Evolutionary conservation across 371 early-diverging fungal species (phyloP), one percentile per base, ranked within the genome.

Genomic region (Mucor sp.): DNA sequence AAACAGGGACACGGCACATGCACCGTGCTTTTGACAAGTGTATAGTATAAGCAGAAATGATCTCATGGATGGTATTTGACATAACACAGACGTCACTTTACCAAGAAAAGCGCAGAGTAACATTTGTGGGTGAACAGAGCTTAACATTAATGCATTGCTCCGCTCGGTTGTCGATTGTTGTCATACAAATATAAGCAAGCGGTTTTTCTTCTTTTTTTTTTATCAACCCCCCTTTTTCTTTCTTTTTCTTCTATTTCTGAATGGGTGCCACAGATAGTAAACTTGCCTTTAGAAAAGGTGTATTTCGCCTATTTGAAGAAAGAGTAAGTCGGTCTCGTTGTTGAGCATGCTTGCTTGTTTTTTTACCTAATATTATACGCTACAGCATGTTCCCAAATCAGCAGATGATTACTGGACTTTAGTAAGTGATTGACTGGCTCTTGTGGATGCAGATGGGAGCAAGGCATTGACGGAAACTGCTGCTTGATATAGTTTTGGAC

Each of bases 231-330:
- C 60, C 17, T 25, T 27, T 39, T 25, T 59, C 17, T 55, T 58
- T 35, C 30, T 19, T 35, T 32, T 19, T 37, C 8, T 37, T 58
- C 12, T 19, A 30, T 37, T 32, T 58, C 21, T 35, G 17, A 50
- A 94, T 94, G 94, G 95, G 95, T 21, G 92, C 91, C 33, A 84
- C 91, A 12, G 93, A 94, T 73, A 87, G 88, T 70, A 95, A 94
- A 75, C 76, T 95, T 23, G 89, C 91, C 23, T 93, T 95, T 71
- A 85, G 94, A 50, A 91, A 92, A 79, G 85, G 89, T 50, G 93
- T 94, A 41, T 90, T 91, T 68, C 80, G 85, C 53, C 81, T 94
- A 30, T 87, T 85, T 61, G 90, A 92, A 74, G 90, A 91, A 74
- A 82, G 84, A 71, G 91, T 89, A 87, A 37, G 37, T 14, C 37